Evolutionary conservation across 805 yeast species (phyloP).

Genomic region (Saturnispora zaruensis): DNA sequence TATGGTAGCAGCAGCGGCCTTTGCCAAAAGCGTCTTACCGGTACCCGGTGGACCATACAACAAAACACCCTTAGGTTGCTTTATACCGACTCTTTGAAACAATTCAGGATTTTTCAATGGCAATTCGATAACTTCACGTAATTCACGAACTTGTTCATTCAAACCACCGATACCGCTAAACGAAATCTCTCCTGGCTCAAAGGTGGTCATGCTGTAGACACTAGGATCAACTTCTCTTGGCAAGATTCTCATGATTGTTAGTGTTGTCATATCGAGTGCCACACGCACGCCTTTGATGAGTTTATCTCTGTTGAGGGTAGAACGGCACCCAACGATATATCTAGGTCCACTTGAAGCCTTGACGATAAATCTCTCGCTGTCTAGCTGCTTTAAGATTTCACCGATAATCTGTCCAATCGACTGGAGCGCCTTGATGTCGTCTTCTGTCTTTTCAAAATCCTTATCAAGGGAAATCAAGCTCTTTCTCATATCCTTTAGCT

Average conservation of each 20-base stretch:
- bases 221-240: conserved; percentile 98
- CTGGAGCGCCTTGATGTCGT: conserved; percentile 93
- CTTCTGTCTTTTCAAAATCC: conserved; percentile 86
- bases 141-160: conserved; percentile 89
- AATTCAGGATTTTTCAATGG: conserved; percentile 96
- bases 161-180: conserved; percentile 95
- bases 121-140: conserved; percentile 94
- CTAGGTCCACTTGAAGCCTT: conserved; percentile 97
- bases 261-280: conserved; percentile 93
- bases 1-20: conserved; percentile 93
- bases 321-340: conserved; percentile 95
- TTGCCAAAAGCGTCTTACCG: conserved; percentile 96
- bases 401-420: conserved; percentile 97
- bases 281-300: conserved; percentile 93
- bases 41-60: conserved; percentile 98
- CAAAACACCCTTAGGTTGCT: conserved; percentile 95
- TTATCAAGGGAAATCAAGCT: conserved; percentile 77
- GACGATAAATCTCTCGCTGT: conserved; percentile 89
- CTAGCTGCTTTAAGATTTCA: conserved; percentile 90
- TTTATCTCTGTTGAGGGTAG: conserved; percentile 74
- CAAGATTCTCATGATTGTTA: conserved; percentile 92
- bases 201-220: conserved; percentile 96
- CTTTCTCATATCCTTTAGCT: conserved; percentile 74
- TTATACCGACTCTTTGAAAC: conserved; percentile 91
- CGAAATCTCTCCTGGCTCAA: conserved; percentile 95